These are phyloP conservation scores for Kodamaea sagamina DNA, from an alignment of 805 yeast genomes.

Conservation along the genomic window DNA sequence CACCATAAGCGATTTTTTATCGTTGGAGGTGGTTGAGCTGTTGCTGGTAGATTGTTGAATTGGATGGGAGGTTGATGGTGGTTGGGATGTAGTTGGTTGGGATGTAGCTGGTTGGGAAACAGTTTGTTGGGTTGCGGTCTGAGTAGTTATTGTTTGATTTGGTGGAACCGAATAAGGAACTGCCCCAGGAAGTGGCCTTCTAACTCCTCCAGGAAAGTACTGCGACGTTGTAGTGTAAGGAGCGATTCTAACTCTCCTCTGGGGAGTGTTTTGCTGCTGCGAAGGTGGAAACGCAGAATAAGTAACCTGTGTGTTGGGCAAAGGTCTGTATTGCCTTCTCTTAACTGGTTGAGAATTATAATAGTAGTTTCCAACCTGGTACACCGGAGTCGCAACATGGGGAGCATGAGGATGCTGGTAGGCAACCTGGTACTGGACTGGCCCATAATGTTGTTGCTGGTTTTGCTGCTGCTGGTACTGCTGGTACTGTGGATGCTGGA, in stretches of 20 bases:
- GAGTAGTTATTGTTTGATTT: too few species aligned
- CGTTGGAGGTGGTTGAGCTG: slow-evolving; percentile 1
- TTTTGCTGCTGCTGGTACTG: slow-evolving; percentile 9
- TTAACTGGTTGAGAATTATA: slow-evolving; percentile 13
- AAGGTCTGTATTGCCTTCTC: slow-evolving; percentile 15
- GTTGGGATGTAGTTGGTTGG: too few species aligned
- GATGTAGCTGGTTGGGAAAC: too few species aligned
- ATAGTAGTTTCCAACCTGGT: slow-evolving; percentile 12
- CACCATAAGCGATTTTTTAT: slow-evolving; percentile 27
- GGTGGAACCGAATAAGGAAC: not conserved
- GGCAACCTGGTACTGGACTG: slow-evolving; percentile 1
- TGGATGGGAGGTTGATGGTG: too few species aligned
- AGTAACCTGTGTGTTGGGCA: slow-evolving; percentile 15
- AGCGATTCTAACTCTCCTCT: slow-evolving; percentile 16
- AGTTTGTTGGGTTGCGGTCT: too few species aligned
- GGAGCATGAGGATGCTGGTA: slow-evolving; percentile 1
- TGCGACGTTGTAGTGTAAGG: slow-evolving; percentile 14
- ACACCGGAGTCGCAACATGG: slow-evolving; percentile 2
- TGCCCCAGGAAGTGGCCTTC: slow-evolving; percentile 1
- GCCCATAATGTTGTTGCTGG: slow-evolving; percentile 5
- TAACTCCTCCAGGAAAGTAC: slow-evolving; percentile 3
- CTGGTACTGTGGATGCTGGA: slow-evolving; percentile 10
- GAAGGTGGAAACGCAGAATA: slow-evolving; percentile 14
- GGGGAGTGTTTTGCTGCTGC: slow-evolving; percentile 6
- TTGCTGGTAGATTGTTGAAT: slow-evolving; percentile 1